Evolutionary conservation across 768 basidiomycete species (phyloP), one percentile per base, ranked within the genome.

Genomic region (Suillus lakei): DNA sequence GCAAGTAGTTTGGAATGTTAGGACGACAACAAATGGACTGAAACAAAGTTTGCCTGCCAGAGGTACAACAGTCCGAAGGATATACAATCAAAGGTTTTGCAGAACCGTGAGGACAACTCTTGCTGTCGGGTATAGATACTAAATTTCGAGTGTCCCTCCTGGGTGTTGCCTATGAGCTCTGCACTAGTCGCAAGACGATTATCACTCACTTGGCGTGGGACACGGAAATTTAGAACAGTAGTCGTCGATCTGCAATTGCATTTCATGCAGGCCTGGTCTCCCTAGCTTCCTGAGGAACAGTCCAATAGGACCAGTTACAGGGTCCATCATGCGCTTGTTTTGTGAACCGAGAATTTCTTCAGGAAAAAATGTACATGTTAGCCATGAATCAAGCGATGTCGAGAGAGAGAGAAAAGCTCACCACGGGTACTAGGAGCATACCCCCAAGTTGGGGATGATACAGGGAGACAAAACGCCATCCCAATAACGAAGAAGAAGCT

Each of bases 181-280:
- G 26, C 18, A 41, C 18, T 6, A 30, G 3, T 21, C 18, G 18
- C 26, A 41, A 59, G 38, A 41, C 18, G 26, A 3, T 30, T 12
- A 9, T 28, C 58, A 41, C 58, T 59, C 21, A 59, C 58, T 59
- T 21, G 26, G 26, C 6, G 12, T 23, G 38, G 39, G 26, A 30
- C 58, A 59, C 4, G 58, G 23, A 13, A 59, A 59, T 28, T 30
- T 41, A 2, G 39, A 59, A 41, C 58, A 59, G 6, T 59, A 59
- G 38, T 59, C 58, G 5, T 28, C 38, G 3, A 59, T 12, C 12
- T 59, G 26, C 23, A 41, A 28, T 59, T 59, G 58, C 16, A 59
- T 59, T 59, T 30, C 58, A 21, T 18, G 58, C 58, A 59, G 4
- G 39, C 26, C 6, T 21, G 39, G 26, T 10, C 18, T 12, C 39